These are phyloP conservation scores for Hypoxylon subgilvum DNA, from an alignment of 495 filamentous ascomycete species.

Conservation along the genomic window DNA sequence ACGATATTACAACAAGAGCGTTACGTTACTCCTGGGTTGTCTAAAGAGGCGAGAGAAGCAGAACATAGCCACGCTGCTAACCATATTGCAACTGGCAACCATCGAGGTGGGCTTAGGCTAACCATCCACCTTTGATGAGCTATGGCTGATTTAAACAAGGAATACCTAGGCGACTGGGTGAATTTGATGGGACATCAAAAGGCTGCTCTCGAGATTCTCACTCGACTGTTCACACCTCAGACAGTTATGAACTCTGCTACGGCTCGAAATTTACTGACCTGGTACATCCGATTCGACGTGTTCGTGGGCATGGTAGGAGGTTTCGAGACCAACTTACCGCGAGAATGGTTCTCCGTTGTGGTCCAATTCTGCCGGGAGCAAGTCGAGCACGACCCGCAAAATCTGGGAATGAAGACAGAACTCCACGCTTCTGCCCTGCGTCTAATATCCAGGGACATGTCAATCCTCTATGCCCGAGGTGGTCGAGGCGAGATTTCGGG, in stretches of 20 bases:
- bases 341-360: constrained; percentile 78
- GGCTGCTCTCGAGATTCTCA: constrained; percentile 82
- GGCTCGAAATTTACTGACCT: constrained; percentile 73
- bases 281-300: constrained; percentile 91
- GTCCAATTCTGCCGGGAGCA: constrained; percentile 67
- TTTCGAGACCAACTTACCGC: constrained; percentile 71
- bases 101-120: constrained; percentile 73
- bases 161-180: constrained; percentile 92
- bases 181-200: constrained; percentile 91
- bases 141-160: constrained; percentile 61
- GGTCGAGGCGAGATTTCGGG: constrained; percentile 65
- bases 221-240: constrained; percentile 76
- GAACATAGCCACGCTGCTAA: constrained; percentile 77
- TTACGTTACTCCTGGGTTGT: constrained; percentile 74
- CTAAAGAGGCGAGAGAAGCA: constrained; percentile 72
- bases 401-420: constrained; percentile 70
- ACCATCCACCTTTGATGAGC: background rate
- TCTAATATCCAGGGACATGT: constrained; percentile 79
- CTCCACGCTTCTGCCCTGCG: constrained; percentile 68
- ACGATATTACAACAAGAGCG: constrained; percentile 86
- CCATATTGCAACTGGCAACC: constrained; percentile 88
- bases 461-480: constrained; percentile 75
- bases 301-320: constrained; percentile 83
- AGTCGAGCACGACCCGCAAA: constrained; percentile 63
- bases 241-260: constrained; percentile 72